Evolutionary conservation across 202 grass and related monocot species (phyloP).

Genomic region (Saccharum hybrid): DNA sequence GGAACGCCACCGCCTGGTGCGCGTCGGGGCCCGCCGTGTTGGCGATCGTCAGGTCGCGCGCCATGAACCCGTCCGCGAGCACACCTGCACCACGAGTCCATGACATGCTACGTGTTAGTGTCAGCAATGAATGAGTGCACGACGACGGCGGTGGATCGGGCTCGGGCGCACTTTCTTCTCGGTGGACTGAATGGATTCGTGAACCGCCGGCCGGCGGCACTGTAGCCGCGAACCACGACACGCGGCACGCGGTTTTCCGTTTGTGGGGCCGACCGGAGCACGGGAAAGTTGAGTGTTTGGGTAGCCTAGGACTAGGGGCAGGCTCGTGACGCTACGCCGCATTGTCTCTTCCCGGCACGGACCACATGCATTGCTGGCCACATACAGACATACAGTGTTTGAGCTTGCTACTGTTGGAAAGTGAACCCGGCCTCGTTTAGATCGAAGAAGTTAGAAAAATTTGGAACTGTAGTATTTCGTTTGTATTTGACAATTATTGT

Average conservation of each 20-base stretch:
- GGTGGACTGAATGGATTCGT: too few relatives aligned
- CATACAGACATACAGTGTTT: neutral
- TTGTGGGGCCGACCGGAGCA: slow-evolving; percentile 19
- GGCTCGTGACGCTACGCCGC: slow-evolving; percentile 25
- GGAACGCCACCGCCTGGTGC: slow-evolving; percentile 94
- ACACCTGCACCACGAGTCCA: slow-evolving; percentile 42
- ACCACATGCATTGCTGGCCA: neutral
- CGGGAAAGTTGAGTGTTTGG: slow-evolving; percentile 30
- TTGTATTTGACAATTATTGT: too few relatives aligned
- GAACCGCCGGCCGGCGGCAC: too few relatives aligned
- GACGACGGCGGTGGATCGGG: neutral
- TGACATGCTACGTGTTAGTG: neutral
- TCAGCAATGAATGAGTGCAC: neutral
- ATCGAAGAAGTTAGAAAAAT: too few relatives aligned
- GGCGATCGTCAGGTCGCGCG: slow-evolving; percentile 81
- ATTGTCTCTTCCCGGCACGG: slow-evolving; percentile 29
- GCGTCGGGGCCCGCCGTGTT: slow-evolving; percentile 94
- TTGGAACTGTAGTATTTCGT: too few relatives aligned
- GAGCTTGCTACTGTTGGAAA: neutral
- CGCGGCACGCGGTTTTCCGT: neutral
- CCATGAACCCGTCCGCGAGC: slow-evolving; percentile 79
- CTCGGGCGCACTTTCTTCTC: neutral
- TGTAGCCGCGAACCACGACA: neutral
- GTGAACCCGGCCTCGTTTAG: too few relatives aligned
- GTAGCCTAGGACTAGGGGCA: neutral